These are phyloP conservation scores for Monosporozyma aerobia DNA, from an alignment of 805 yeast species.

Conservation along the genomic window DNA sequence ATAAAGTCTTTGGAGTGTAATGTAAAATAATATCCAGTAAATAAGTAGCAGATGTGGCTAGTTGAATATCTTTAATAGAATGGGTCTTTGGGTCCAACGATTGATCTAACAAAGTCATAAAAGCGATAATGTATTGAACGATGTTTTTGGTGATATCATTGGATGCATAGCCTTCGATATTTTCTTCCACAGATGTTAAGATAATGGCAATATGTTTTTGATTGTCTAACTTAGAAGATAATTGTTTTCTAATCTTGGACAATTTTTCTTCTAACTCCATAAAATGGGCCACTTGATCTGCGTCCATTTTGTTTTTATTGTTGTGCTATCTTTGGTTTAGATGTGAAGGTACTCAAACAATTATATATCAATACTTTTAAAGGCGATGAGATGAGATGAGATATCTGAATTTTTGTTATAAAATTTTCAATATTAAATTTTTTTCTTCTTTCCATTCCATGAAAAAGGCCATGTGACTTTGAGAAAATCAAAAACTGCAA, in stretches of 20 bases:
- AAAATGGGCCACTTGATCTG: constrained; percentile 24
- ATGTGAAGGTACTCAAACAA: neutral
- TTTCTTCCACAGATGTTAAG: constrained; percentile 84
- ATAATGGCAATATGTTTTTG: constrained; percentile 81
- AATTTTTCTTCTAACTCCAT: constrained; percentile 56
- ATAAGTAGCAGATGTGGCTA: constrained; percentile 72
- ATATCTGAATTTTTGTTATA: constrained; percentile 5
- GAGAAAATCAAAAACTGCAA: neutral
- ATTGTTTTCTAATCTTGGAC: constrained; percentile 60
- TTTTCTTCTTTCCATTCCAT: neutral
- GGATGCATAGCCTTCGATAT: constrained; percentile 50
- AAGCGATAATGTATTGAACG: constrained; percentile 77
- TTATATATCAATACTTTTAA: neutral
- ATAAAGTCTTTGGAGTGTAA: constrained; percentile 55
- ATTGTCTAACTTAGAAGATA: constrained; percentile 71
- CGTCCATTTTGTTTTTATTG: constrained; percentile 15
- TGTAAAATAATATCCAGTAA: constrained; percentile 74
- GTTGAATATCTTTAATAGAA: constrained; percentile 43
- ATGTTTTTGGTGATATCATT: constrained; percentile 47
- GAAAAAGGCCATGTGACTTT: neutral
- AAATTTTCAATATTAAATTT: neutral
- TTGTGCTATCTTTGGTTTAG: neutral
- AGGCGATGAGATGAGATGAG: constrained; percentile 24
- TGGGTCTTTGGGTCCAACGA: constrained; percentile 42
- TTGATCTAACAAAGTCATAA: constrained; percentile 73